Evolutionary conservation across 2,329 filamentous ascomycete genomes (phyloP), one percentile per base, ranked within the genome.

Genomic region (Huntiella savannae): DNA sequence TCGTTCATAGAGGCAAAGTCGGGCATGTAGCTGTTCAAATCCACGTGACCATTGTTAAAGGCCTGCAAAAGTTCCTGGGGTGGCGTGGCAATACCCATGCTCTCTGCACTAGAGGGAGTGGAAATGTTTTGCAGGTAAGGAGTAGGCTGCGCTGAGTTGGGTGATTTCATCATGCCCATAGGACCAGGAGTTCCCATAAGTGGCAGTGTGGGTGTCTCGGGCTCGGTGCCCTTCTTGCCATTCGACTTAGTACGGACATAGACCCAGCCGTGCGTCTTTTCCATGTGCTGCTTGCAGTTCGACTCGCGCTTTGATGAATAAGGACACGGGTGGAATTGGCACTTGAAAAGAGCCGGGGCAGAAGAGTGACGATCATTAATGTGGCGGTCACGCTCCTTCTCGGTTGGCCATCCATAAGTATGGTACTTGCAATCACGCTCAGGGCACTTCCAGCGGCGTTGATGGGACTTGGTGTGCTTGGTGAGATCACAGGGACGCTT

Each of bases 231-330:
- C 59, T 70, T 75, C 64, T 81, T 83, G 59, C 82, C 82, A 57
- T 92, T 94, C 61, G 81, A 87, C 72, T 95, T 95, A 50, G 85
- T 88, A 53, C 88, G 82, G 47, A 87, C 72, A 55, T 95, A 95
- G n/a, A 71, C 70, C 81, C 84, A 94, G 49, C 79, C 79, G 57
- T 96, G 87, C 1, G 84, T 81, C 63, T 95, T 95, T 67, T 96
- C 88, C 87, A 95, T 95, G 64, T 96, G 87, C 62, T 95, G 88
- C 61, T 95, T 95, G 73, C 85, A 92, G 62, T 96, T 96, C 52
- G 82, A 91, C 65, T 94, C 82, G 49, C 87, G 80, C 70, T 96
- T 96, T 8, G 87, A 94, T 57, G 85, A 82, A 67, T 96, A 96
- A 0, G 82, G 77, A 69, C 91, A 96, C 17, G 80, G 80, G 55